Evolutionary conservation across 2,329 filamentous ascomycete genomes (phyloP).

Genomic region (Chaetomium sp.): DNA sequence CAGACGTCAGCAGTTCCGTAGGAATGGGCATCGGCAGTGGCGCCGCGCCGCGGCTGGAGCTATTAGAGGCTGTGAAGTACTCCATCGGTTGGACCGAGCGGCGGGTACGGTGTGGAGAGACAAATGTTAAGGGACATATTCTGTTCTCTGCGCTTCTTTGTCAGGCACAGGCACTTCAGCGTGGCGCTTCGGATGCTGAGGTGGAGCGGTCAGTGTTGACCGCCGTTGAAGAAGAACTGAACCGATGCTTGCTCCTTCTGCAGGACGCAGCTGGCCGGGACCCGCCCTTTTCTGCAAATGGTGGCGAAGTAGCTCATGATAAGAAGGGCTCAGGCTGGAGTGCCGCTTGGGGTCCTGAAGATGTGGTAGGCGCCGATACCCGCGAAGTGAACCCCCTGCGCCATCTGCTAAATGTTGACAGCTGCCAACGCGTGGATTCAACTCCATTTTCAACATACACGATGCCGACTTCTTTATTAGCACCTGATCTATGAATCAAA

Average conservation of each 20-base stretch:
- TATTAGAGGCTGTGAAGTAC: slow-evolving; percentile 50
- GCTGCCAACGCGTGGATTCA: slow-evolving; percentile 23
- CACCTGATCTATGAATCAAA: slow-evolving; percentile 9
- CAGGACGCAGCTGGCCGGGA: slow-evolving; percentile 39
- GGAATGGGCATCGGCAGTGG: slow-evolving; percentile 33
- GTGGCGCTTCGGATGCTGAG: slow-evolving; percentile 35
- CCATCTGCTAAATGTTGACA: slow-evolving; percentile 8
- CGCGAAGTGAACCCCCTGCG: neutral
- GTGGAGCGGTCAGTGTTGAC: slow-evolving; percentile 40
- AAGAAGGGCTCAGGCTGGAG: slow-evolving; percentile 21
- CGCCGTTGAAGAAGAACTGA: slow-evolving; percentile 35
- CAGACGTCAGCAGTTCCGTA: slow-evolving; percentile 25
- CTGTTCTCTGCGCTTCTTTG: slow-evolving; percentile 45
- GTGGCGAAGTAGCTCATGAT: slow-evolving; percentile 19
- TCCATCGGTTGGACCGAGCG: slow-evolving; percentile 45
- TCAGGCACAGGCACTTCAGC: slow-evolving; percentile 42
- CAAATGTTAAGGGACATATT: slow-evolving; percentile 57
- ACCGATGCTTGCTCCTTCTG: slow-evolving; percentile 40
- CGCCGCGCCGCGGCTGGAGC: slow-evolving; percentile 44
- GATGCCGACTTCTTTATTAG: slow-evolving; percentile 32
- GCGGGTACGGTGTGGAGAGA: slow-evolving; percentile 53
- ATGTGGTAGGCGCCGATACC: slow-evolving; percentile 39
- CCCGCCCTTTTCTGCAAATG: slow-evolving; percentile 18
- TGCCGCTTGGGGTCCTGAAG: slow-evolving; percentile 38
- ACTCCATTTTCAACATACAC: slow-evolving; percentile 33